Percentiles rank a stretch among this genome's conserved stretches.
Conservation (phyloP, 768 basidiomycete species). For the Naganishia vishniacii region DNA sequence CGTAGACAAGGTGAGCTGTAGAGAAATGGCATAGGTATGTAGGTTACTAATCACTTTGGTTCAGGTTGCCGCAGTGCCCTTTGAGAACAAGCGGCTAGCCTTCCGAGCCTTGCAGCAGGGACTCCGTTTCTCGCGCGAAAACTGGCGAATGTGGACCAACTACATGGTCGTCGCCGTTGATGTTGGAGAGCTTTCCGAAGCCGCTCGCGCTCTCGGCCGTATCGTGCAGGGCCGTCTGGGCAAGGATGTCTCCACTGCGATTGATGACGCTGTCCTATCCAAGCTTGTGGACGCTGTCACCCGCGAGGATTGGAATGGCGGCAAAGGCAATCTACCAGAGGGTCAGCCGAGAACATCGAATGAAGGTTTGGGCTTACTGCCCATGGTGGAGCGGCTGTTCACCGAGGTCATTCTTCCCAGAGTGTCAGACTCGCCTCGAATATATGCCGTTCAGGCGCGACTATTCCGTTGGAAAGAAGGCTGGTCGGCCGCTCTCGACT, state of each 20-base stretch:
- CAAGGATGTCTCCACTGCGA: slow-evolving; percentile 52
- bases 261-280: slow-evolving; percentile 84
- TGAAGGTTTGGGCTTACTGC: slow-evolving; percentile 63
- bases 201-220: slow-evolving; percentile 72
- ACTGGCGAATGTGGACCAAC: slow-evolving; percentile 98
- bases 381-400: slow-evolving; percentile 67
- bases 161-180: slow-evolving; percentile 91
- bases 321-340: slow-evolving; percentile 34
- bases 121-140: slow-evolving; percentile 72
- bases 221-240: slow-evolving; percentile 61
- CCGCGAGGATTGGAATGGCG: slow-evolving; percentile 49
- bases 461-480: slow-evolving; percentile 65
- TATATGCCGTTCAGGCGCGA: slow-evolving; percentile 80
- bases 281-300: slow-evolving; percentile 83
- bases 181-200: slow-evolving; percentile 84
- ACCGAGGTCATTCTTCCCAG: slow-evolving; percentile 74
- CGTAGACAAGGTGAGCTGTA: slow-evolving; percentile 8
- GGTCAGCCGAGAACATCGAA: slow-evolving; percentile 54
- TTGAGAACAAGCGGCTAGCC: slow-evolving; percentile 70
- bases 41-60: no score
- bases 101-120: slow-evolving; percentile 90
- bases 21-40: no score
- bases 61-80: slow-evolving; percentile 40
- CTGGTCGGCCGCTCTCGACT: slow-evolving; percentile 73
- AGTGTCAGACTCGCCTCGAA: slow-evolving; percentile 62